Percentiles rank a stretch among this genome's conserved stretches.
phyloP scores from a whole-genome alignment of 495 filamentous ascomycete genomes.

The Lepraria neglecta region DNA sequence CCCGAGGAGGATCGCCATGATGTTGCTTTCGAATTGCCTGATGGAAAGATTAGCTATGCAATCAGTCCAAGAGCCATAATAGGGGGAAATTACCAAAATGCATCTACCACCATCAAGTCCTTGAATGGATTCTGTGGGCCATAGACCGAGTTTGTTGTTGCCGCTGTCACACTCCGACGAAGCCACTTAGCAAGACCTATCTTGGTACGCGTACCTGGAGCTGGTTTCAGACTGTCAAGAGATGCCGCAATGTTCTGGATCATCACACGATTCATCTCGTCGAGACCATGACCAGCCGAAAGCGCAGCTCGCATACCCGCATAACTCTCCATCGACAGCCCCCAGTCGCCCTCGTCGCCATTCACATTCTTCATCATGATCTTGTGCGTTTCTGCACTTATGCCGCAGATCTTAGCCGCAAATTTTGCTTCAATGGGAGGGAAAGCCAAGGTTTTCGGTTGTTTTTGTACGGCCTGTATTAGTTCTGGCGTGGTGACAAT shows the following conservation, averaged over 20 bases:
- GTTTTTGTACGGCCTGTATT: conserved; percentile 34
- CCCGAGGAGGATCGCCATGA: conserved; percentile 35
- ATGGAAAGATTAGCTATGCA: background rate
- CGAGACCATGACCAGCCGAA: conserved; percentile 31
- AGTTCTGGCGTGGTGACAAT: conserved; percentile 26
- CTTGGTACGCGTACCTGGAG: background rate
- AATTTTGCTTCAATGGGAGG: conserved; percentile 37
- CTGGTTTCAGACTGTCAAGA: conserved; percentile 22
- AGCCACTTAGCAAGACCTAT: conserved; percentile 35
- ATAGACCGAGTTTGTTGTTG: conserved; percentile 46
- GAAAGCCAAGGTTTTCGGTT: conserved; percentile 34
- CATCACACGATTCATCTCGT: conserved; percentile 37
- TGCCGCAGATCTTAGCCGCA: conserved; percentile 30
- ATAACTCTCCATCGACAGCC: conserved; percentile 33
- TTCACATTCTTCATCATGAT: conserved; percentile 30
- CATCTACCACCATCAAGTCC: conserved; percentile 34
- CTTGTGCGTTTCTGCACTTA: conserved; percentile 29
- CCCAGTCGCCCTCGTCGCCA: conserved; percentile 30
- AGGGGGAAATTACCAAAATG: conserved; percentile 40
- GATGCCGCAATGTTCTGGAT: conserved; percentile 28
- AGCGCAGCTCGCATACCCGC: conserved; percentile 32
- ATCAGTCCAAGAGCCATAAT: background rate
- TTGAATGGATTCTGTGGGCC: conserved; percentile 47
- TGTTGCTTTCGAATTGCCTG: conserved; percentile 42
- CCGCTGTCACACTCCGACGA: conserved; percentile 38